Evolutionary conservation across 352 stramenopile genomes (phyloP).

Genomic region (Globisporangium acanthophoron): DNA sequence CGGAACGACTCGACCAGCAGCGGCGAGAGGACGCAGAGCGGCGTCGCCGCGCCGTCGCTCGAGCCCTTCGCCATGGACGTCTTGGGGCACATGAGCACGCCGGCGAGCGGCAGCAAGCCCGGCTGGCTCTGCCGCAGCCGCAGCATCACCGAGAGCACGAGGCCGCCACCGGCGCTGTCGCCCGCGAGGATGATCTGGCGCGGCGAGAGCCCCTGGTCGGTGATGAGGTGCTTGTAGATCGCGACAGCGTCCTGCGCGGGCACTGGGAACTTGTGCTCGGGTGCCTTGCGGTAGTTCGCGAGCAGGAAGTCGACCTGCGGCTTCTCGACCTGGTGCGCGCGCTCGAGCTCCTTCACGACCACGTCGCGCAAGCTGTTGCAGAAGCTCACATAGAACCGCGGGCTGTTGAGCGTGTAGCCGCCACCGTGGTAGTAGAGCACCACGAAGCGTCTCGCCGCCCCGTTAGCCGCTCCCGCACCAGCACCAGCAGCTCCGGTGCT

Average conservation of each 20-base stretch:
- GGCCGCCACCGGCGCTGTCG: conserved; percentile 35
- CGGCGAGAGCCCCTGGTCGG: conserved; percentile 23
- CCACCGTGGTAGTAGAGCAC: conserved; percentile 17
- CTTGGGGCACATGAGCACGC: conserved; percentile 27
- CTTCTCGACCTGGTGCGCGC: conserved; percentile 7
- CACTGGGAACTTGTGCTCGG: conserved; percentile 37
- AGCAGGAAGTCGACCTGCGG: conserved; percentile 36
- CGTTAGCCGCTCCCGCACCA: no score
- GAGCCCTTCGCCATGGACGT: conserved; percentile 18
- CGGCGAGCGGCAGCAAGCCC: conserved; percentile 24
- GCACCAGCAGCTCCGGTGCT: not conserved
- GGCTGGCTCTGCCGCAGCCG: conserved; percentile 19
- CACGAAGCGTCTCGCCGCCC: not conserved
- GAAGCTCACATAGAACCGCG: conserved; percentile 8
- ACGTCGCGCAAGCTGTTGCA: conserved; percentile 11
- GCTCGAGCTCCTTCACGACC: conserved; percentile 22
- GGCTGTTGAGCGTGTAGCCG: conserved; percentile 10
- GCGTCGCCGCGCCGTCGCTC: conserved; percentile 12
- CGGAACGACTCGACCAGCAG: conserved; percentile 15
- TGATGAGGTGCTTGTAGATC: conserved; percentile 38
- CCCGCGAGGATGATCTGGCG: conserved; percentile 34
- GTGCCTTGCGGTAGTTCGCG: conserved; percentile 45
- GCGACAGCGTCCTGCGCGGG: conserved; percentile 29
- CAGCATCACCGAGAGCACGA: conserved; percentile 37
- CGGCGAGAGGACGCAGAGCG: conserved; percentile 30